Percentiles rank a stretch among this genome's conserved stretches.
These are phyloP conservation scores for Curvularia lunata DNA, from an alignment of 2,329 filamentous ascomycete genomes.

Conservation along the genomic window DNA sequence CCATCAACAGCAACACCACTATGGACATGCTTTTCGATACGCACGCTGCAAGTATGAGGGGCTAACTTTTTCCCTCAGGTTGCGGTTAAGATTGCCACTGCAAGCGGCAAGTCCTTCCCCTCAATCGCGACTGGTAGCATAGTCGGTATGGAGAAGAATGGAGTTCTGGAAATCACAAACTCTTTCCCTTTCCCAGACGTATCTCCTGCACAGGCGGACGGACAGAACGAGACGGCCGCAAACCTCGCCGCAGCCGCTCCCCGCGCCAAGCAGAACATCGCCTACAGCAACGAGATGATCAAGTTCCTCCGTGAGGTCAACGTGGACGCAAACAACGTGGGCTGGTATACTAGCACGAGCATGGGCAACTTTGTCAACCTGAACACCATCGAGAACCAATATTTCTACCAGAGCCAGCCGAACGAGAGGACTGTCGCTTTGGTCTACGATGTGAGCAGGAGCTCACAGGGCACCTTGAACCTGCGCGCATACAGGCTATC, in stretches of 20 bases:
- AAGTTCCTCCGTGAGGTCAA: constrained; percentile 96
- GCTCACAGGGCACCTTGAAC: constrained; percentile 87
- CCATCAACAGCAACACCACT: constrained; percentile 7
- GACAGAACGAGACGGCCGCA: constrained; percentile 42
- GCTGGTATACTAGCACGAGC: constrained; percentile 98
- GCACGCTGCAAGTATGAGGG: constrained; percentile 1
- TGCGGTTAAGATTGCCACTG: constrained; percentile 98
- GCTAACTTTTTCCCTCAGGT: constrained; percentile 63
- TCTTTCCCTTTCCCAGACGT: constrained; percentile 89
- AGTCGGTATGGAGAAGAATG: constrained; percentile 88
- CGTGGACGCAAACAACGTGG: constrained; percentile 95
- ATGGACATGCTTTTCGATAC: background rate
- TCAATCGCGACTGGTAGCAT: constrained; percentile 87
- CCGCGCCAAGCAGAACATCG: constrained; percentile 84
- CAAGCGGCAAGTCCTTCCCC: constrained; percentile 86
- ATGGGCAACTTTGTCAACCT: constrained; percentile 98
- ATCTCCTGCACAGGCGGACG: constrained; percentile 67
- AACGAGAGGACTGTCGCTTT: constrained; percentile 88
- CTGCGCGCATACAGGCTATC: constrained; percentile 91
- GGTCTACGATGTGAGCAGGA: constrained; percentile 94
- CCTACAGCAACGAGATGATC: constrained; percentile 97
- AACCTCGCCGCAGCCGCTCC: constrained; percentile 85
- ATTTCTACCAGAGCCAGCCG: constrained; percentile 90
- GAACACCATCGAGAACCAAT: constrained; percentile 97
- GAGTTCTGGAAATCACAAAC: constrained; percentile 89